Conservation (phyloP, 192 early-diverging fungal species). For the Umbelopsis sp. region DNA sequence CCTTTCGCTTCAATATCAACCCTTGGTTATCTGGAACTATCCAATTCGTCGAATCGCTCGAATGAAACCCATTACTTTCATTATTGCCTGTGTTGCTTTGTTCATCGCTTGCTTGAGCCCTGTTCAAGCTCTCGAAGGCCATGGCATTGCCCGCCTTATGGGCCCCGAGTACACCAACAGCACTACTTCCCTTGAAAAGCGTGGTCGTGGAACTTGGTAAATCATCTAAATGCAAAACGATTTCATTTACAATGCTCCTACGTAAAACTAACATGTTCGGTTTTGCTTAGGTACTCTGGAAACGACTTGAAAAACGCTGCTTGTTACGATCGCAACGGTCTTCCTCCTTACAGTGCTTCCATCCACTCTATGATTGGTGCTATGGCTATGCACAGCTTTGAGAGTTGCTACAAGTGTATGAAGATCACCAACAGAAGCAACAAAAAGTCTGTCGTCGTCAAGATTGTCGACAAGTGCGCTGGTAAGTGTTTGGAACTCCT, state of each 20-base stretch:
- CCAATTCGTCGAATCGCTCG: neutral
- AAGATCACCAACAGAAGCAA: constrained; percentile 34
- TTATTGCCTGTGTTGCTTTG: constrained; percentile 15
- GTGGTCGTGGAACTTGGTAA: constrained; percentile 37
- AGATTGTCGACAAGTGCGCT: constrained; percentile 40
- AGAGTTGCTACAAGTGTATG: constrained; percentile 43
- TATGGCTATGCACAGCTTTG: constrained; percentile 36
- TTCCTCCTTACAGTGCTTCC: constrained; percentile 36
- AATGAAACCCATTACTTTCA: constrained; percentile 23
- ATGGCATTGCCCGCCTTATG: constrained; percentile 36
- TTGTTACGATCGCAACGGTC: constrained; percentile 41
- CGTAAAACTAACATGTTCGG: neutral
- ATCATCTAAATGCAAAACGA: neutral
- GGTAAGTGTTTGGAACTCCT: neutral
- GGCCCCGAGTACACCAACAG: constrained; percentile 14
- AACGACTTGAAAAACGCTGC: constrained; percentile 43
- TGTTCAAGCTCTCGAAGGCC: constrained; percentile 31
- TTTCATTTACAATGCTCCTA: neutral
- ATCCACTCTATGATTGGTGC: constrained; percentile 41
- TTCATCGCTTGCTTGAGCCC: constrained; percentile 21
- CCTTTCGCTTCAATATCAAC: neutral
- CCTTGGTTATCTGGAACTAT: neutral
- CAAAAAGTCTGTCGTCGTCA: constrained; percentile 25
- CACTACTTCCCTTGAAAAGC: constrained; percentile 21
- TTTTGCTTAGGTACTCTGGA: constrained; percentile 33